phyloP scores from a whole-genome alignment of 2,329 filamentous ascomycete genomes.

The Pseudogymnoascus sp. region DNA sequence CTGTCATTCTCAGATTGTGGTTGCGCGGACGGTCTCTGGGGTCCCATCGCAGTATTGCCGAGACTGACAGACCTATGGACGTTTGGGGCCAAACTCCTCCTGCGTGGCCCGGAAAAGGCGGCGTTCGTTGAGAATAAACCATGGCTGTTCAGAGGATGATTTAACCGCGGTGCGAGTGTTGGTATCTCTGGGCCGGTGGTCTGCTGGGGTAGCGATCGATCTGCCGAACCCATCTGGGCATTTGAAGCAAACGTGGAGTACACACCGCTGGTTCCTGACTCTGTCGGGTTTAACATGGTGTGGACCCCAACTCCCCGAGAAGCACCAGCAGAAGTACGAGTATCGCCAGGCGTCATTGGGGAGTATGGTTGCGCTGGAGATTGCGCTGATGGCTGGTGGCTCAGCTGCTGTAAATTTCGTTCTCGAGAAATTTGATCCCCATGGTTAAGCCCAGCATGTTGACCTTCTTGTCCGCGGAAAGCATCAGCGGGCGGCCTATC shows the following conservation, averaged over 20 bases:
- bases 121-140: background rate
- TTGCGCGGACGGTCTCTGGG: background rate
- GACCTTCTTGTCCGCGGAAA: background rate
- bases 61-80: constrained; percentile 49
- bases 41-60: constrained; percentile 31
- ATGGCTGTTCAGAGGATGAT: background rate
- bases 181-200: background rate
- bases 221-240: background rate
- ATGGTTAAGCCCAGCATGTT: background rate
- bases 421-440: background rate
- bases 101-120: background rate
- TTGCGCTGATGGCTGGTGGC: background rate
- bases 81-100: constrained; percentile 49
- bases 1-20: constrained; percentile 14
- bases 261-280: background rate
- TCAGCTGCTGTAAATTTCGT: background rate
- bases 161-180: background rate
- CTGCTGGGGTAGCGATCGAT: background rate
- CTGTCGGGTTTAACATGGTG: constrained; percentile 29
- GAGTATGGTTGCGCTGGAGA: constrained; percentile 16
- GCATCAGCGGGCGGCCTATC: background rate
- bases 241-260: background rate
- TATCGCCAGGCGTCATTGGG: constrained; percentile 17
- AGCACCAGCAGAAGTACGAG: constrained; percentile 12
- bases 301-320: constrained; percentile 28